These are phyloP conservation scores for Zizania latifolia DNA, from an alignment of 176 grass and related monocot genomes.

Conservation along the genomic window DNA sequence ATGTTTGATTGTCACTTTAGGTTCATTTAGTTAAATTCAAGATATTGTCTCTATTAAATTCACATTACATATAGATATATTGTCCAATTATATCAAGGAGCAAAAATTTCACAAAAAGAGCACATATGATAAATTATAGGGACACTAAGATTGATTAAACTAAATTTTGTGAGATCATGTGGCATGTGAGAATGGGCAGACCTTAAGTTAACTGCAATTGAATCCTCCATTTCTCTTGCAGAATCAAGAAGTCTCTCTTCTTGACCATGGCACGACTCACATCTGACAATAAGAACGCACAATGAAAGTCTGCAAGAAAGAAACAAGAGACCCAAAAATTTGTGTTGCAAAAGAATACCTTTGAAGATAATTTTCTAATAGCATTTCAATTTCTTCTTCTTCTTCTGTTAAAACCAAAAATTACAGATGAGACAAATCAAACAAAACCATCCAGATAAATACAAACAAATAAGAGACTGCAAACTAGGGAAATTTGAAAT, in stretches of 20 bases:
- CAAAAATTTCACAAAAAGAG: neutral
- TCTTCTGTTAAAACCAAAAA: constrained; percentile 62
- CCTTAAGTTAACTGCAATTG: constrained; percentile 97
- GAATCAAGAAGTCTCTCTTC: constrained; percentile 95
- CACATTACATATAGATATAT: neutral
- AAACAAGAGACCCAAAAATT: constrained; percentile 18
- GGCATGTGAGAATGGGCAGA: constrained; percentile 18
- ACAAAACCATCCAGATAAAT: neutral
- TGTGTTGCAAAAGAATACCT: constrained; percentile 46
- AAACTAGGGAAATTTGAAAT: neutral
- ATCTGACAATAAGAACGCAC: constrained; percentile 50
- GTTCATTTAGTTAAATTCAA: neutral
- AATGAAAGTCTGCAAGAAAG: neutral
- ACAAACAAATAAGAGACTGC: neutral
- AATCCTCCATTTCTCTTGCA: constrained; percentile 99
- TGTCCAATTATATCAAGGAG: neutral
- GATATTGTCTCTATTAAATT: neutral
- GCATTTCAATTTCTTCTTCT: constrained; percentile 99
- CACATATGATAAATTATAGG: neutral
- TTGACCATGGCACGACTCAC: constrained; percentile 97
- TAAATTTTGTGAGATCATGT: neutral
- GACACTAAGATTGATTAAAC: too few relatives aligned
- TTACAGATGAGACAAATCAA: constrained; percentile 23
- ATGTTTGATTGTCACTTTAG: neutral
- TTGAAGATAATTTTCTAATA: constrained; percentile 96